These are phyloP conservation scores for Psilocybe mexicana DNA, from an alignment of 1,284 basidiomycete genomes.

Conservation along the genomic window DNA sequence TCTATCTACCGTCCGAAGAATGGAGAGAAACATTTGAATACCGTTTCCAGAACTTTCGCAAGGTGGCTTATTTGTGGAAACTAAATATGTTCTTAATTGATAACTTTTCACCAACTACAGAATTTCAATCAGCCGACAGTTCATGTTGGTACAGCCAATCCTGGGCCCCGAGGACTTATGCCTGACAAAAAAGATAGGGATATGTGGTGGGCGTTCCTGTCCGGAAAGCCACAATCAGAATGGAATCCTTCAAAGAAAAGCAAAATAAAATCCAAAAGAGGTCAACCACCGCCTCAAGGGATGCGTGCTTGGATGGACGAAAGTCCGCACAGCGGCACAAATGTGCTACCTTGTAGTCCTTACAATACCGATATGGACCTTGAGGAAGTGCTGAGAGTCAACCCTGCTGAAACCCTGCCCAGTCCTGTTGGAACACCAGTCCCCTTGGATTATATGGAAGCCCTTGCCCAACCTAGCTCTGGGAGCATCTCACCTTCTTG, in stretches of 20 bases:
- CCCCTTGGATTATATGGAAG: conserved; percentile 25
- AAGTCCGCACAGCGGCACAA: not conserved
- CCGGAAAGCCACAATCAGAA: conserved; percentile 63
- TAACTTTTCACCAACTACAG: conserved; percentile 34
- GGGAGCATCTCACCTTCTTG: not conserved
- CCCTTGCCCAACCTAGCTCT: conserved; percentile 14
- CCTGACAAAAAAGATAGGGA: conserved; percentile 72
- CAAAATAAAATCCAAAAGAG: conserved; percentile 33
- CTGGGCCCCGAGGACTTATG: conserved; percentile 39
- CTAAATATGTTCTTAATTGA: not conserved
- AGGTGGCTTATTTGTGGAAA: conserved; percentile 39
- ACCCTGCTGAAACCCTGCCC: conserved; percentile 38
- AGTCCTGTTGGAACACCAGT: conserved; percentile 42
- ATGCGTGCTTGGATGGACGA: conserved; percentile 39
- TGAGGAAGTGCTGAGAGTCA: conserved; percentile 34
- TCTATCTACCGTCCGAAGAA: conserved; percentile 57
- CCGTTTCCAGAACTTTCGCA: conserved; percentile 65
- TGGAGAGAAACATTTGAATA: conserved; percentile 60
- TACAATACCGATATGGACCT: conserved; percentile 40
- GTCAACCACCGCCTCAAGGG: conserved; percentile 25
- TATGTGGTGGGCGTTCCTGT: conserved; percentile 76
- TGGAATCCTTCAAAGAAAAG: conserved; percentile 60
- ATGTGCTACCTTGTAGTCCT: conserved; percentile 6
- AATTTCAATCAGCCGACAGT: conserved; percentile 66
- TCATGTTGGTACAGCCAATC: conserved; percentile 37